Base-by-base conservation (phyloP, 176 grass and related monocot species). In the Hordeum marinum region DNA sequence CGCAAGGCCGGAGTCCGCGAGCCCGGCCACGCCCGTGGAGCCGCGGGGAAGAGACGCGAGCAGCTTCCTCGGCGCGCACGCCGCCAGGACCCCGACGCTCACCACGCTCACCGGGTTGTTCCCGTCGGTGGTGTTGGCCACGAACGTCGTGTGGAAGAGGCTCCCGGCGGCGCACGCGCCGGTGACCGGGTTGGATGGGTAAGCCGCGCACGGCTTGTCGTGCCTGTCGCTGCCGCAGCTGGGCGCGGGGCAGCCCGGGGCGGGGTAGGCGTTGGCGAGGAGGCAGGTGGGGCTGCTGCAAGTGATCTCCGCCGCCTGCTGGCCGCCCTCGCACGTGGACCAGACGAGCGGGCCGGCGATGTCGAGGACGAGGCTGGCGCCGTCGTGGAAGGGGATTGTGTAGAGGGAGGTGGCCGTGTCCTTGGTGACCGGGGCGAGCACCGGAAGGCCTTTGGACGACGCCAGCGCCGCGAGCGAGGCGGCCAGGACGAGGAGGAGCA, bases 91-190 rank as follows among this genome's bases (percentile, higher is more conserved):
- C 25, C 10, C 26, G 13, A 87, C 62, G 1, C 64, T 58, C 21
- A 77, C 62, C 46, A 45, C 8, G 15, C 2, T 62, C 18, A 89
- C 27, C 14, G 90, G 82, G 55, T 86, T 83, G 2, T 11, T 39
- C 18, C 93, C 90, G 40, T 95, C 63, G 23, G 93, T 95, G 83
- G 76, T 65, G 72, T 87, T 79, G 57, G 75, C 72, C 2, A 27
- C 18, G 52, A 92, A 11, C 3, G 52, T 6, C 20, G 80, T 82
- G 23, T 82, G 75, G 76, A 54, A 45, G 1, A 94, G n/a, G 23
- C 25, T 29, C 8, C 23, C 80, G 37, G 81, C 23, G 39, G 87
- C 75, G 78, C 89, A 94, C 40, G 25, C 21, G 6, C 42, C 57
- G 7, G 84, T 89, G 42, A 87, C n/a, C 11, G 87, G 92, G 72